Base-by-base conservation (phyloP, 805 yeast species). In the Helenozyma baotianmanensis region DNA sequence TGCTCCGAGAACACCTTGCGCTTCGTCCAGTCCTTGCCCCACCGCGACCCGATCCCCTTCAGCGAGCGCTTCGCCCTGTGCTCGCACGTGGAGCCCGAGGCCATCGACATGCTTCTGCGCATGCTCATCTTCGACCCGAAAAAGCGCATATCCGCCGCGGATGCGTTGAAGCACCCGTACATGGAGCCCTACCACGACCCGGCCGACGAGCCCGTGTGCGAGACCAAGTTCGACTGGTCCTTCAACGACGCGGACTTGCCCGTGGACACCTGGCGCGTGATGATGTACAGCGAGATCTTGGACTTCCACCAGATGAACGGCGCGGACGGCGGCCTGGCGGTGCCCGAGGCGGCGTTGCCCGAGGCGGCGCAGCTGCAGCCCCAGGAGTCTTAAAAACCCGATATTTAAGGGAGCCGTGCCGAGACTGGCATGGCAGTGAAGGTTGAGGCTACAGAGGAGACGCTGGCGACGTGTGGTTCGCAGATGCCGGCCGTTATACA, bases 231-330 rank as follows among this genome's bases (percentile, higher is more conserved):
- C 52, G 98, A 92, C 62, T 92, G 99, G 99, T 81, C 92, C 51
- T 90, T 90, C 61, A 90, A 92, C 58, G 97, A 94, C 49, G 97
- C 96, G 0, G 98, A 90, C 60, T 72, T 90, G 50, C 97, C 97
- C 3, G 92, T 92, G 12, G 97, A 92, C 53, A 87, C 96, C 10
- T 90, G 98, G 98, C 80, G 95, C 65, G 95, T 88, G 13, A 90
- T 92, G 97, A 90, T 92, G 96, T 92, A 92, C 64, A 82, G 95
- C 33, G 98, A 90, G 63, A 92, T 90, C 42, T 70, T 92, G 47
- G 97, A 90, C 58, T 90, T 88, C 74, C 97, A 90, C 61, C 95
- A 88, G 58, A 85, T 84, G 38, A 89, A 80, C 26, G 82, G 69
- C 17, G 55, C 47, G 19, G 54, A 36, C 33, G 42, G 33, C n/a